A percentile compares a stretch with the other conserved stretches of the same genome.
Evolutionary conservation across 257 asterid genomes (phyloP).

Genomic region (Oldenlandia corymbosa): DNA sequence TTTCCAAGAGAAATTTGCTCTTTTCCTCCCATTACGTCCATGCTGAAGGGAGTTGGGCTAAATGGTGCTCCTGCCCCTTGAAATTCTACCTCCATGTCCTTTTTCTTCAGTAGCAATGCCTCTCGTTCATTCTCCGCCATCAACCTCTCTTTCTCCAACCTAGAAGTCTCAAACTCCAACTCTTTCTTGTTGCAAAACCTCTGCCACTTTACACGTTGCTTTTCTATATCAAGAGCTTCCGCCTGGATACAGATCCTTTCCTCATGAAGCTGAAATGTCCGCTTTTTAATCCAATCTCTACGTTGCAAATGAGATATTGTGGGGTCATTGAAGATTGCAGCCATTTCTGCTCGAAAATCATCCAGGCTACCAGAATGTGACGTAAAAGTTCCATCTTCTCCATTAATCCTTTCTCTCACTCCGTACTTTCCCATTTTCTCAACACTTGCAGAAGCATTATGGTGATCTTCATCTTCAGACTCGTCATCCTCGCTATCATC

Average conservation of each 20-base stretch:
- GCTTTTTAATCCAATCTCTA: slow-evolving; percentile 32
- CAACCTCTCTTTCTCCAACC: slow-evolving; percentile 29
- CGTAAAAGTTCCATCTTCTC: slow-evolving; percentile 12
- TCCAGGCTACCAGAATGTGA: slow-evolving; percentile 9
- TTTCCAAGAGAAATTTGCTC: slow-evolving; percentile 19
- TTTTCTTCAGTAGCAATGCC: slow-evolving; percentile 27
- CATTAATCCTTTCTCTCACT: slow-evolving; percentile 10
- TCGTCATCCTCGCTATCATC: slow-evolving; percentile 23
- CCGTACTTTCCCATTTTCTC: slow-evolving; percentile 6
- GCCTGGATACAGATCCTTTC: slow-evolving; percentile 31
- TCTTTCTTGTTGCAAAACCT: slow-evolving; percentile 34
- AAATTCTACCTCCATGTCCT: slow-evolving; percentile 19
- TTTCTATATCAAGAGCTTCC: slow-evolving; percentile 34
- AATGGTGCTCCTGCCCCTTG: slow-evolving; percentile 18
- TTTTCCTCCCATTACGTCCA: slow-evolving; percentile 20
- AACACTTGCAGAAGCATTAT: slow-evolving; percentile 13
- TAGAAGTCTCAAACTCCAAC: slow-evolving; percentile 29
- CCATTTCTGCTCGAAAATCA: slow-evolving; percentile 25
- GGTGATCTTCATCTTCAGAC: slow-evolving; percentile 24
- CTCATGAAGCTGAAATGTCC: slow-evolving; percentile 31
- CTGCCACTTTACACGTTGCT: slow-evolving; percentile 30
- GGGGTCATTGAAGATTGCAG: slow-evolving; percentile 25
- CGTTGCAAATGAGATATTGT: slow-evolving; percentile 24
- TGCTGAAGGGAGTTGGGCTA: slow-evolving; percentile 12
- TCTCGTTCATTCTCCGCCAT: slow-evolving; percentile 27